Conservation (phyloP, 768 basidiomycete species). For the Tubosaeta brunneosetosa region DNA sequence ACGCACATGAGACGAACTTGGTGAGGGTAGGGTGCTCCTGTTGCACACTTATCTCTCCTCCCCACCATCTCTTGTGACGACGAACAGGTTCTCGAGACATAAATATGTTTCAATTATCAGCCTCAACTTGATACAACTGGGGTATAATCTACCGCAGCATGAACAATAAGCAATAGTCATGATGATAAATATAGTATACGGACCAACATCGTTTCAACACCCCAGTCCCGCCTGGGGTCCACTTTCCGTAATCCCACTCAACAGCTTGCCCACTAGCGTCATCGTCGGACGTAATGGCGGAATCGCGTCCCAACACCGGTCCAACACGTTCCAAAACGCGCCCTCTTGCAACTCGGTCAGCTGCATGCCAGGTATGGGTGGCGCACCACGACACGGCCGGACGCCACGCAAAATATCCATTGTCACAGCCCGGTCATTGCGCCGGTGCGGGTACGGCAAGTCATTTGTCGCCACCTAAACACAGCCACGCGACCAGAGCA, state of each 20-base stretch:
- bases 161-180: no score
- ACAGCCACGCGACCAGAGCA: background rate
- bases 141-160: no score
- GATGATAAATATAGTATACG: background rate
- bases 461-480: slow-evolving; percentile 48
- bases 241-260: slow-evolving; percentile 9
- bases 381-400: slow-evolving; percentile 38
- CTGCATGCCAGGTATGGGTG: slow-evolving; percentile 14
- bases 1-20: no score
- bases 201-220: no score
- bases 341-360: slow-evolving; percentile 22
- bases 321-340: slow-evolving; percentile 41
- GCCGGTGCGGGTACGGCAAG: slow-evolving; percentile 48
- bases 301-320: slow-evolving; percentile 43
- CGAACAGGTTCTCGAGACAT: no score
- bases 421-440: slow-evolving; percentile 52
- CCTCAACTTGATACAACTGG: no score
- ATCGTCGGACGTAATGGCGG: slow-evolving; percentile 40
- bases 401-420: slow-evolving; percentile 52
- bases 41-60: no score
- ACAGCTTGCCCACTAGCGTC: slow-evolving; percentile 29
- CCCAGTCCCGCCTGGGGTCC: background rate
- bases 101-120: no score
- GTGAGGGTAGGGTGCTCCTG: no score
- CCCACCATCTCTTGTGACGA: slow-evolving; percentile 1